Base-by-base conservation (phyloP, 352 stramenopile species). In the Phytophthora melonis region DNA sequence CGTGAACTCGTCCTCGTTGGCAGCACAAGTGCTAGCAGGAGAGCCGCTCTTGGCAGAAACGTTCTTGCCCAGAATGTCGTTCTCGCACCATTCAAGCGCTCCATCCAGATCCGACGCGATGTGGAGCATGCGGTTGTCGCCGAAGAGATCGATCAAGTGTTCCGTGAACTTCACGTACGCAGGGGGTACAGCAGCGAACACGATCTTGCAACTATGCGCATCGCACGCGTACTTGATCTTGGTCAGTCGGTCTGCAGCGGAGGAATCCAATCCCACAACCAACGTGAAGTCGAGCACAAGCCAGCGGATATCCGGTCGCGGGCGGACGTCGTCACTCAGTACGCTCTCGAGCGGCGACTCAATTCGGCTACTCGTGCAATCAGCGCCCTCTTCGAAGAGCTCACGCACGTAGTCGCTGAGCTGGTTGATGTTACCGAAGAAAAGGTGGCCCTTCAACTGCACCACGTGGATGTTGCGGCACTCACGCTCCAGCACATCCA, bases 271-370 rank as follows among this genome's bases (percentile, higher is more conserved):
- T 4, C 93, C 93, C 0, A 98, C 82, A 0, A 99, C 95, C 2
- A 98, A 70, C 1, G 92, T 97, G 68, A 98, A 98, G 68, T 98
- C 94, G 8, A 98, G 81, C 36, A 98, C 93, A 34, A 95, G 74
- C 49, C 75, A 93, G 13, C 70, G 68, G 18, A 94, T 91, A 10
- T 75, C 47, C 4, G 66, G 54, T 61, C 71, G 68, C 3, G 62
- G 70, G 8, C 71, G 70, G 25, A 63, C n/a, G 11, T 70, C 58
- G n/a, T 70, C 60, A 32, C 70, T 74, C 6, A 75, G 58, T 10
- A 68, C 61, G 25, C 66, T 69, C 23, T 72, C 63, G 30, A 76
- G 68, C 30, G 63, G 62, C 52, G 68, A 66, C 13, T 59, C 47
- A 18, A 73, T 62, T 5, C 41, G 58, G 41, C 45, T 68, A 19